Base-by-base conservation (phyloP, 352 stramenopile species). In the Phytophthora aleatoria region DNA sequence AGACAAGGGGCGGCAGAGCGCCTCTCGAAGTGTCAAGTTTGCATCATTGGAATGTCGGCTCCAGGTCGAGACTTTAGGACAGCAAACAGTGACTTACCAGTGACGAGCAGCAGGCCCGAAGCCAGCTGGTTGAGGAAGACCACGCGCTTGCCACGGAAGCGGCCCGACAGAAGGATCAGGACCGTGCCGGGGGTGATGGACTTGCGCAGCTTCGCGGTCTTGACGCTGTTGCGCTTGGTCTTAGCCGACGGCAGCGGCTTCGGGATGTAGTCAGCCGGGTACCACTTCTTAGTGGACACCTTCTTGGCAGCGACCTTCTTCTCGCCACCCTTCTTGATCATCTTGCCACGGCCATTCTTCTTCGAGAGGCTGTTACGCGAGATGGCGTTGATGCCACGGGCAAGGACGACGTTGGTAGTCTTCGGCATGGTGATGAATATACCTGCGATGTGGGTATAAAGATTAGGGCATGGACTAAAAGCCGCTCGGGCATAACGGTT, bases 111-210 rank as follows among this genome's bases (percentile, higher is more conserved):
- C 57, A 98, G 84, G 62, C 97, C 98, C 39, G 96, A 99, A 60
- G 94, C 89, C 31, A 99, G 85, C 67, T 97, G 86, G 77, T 99
- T 99, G 31, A 99, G 87, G 79, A 98, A 99, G 12, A 99, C 96
- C 8, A 99, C 96, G 67, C 97, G 92, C 90, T 99, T 99, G 81
- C 97, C 97, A 74, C 94, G 89, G 85, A 99, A 99, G 71, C 97
- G 92, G 63, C 97, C 97, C 15, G 93, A 93, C 2, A 99, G 81
- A 60, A 99, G 81, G 72, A 99, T 99, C 20, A 99, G 86, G 35
- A 99, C 95, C 49, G 96, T 98, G 76, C 97, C 97, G 20, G 97
- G 95, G 45, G 91, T 98, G 82, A 99, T 98, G 50, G 90, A 97
- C 61, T 93, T 85, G 54, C 97, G 95, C 31, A 99, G 85, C 81